Evolutionary conservation across 345 rosid genomes (phyloP).

Genomic region (Syzygium aromaticum): DNA sequence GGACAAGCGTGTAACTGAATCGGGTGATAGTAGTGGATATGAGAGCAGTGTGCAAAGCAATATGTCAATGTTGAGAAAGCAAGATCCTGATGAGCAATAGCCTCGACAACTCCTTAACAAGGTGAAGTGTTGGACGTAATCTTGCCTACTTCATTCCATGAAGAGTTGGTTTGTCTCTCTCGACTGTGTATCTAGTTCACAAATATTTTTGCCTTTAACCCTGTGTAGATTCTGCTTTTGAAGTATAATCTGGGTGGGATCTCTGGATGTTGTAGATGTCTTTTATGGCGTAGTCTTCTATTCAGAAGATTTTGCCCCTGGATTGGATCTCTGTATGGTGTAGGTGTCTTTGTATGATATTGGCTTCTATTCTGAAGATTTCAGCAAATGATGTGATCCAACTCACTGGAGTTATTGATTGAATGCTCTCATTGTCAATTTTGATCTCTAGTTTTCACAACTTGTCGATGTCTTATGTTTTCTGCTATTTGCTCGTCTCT

Average conservation of each 20-base stretch:
- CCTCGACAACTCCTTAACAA: neutral
- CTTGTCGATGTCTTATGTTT: neutral
- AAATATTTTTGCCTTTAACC: neutral
- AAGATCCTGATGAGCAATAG: slow-evolving; percentile 33
- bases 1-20: slow-evolving; percentile 46
- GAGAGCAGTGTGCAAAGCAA: slow-evolving; percentile 43
- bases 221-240: neutral
- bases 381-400: neutral
- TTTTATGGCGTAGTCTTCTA: neutral
- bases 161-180: neutral
- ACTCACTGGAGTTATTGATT: neutral
- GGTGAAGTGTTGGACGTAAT: neutral
- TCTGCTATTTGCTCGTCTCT: neutral
- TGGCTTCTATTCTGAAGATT: neutral
- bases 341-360: neutral
- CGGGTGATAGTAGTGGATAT: slow-evolving; percentile 74
- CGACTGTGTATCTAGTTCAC: slow-evolving; percentile 1
- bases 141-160: neutral
- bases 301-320: neutral
- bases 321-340: neutral
- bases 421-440: neutral
- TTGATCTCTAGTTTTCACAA: neutral
- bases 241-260: neutral
- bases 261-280: neutral
- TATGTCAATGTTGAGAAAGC: slow-evolving; percentile 31